phyloP scores from a whole-genome alignment of 371 early-diverging fungal genomes.

The Mortierella sp. region DNA sequence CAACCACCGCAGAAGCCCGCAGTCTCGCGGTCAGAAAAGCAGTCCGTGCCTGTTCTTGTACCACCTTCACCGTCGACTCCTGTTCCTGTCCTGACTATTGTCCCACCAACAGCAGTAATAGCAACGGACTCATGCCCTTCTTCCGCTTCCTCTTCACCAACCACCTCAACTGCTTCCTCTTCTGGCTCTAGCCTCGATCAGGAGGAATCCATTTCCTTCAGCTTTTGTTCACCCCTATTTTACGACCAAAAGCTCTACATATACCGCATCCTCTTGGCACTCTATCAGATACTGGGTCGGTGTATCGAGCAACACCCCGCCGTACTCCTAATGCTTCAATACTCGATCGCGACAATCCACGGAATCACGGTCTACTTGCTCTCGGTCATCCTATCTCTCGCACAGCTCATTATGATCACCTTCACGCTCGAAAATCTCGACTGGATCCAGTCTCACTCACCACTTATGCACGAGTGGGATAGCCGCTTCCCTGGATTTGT shows the following conservation, averaged over 20 bases:
- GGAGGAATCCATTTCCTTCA: constrained; percentile 24
- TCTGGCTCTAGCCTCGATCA: neutral
- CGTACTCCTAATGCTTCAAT: constrained; percentile 36
- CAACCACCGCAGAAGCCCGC: constrained; percentile 1
- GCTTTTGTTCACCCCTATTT: constrained; percentile 41
- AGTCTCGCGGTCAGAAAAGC: neutral
- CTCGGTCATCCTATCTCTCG: constrained; percentile 40
- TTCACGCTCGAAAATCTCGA: constrained; percentile 42
- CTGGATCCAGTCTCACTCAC: constrained; percentile 40
- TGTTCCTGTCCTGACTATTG: constrained; percentile 3
- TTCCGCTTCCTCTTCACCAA: constrained; percentile 31
- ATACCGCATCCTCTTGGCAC: constrained; percentile 14
- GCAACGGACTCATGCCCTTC: constrained; percentile 10
- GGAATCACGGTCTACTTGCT: constrained; percentile 37
- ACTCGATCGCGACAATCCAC: constrained; percentile 42
- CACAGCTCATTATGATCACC: constrained; percentile 45
- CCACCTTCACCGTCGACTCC: neutral
- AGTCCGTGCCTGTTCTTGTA: neutral
- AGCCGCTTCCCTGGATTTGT: constrained; percentile 43
- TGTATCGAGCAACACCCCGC: constrained; percentile 21
- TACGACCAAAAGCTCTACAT: constrained; percentile 48
- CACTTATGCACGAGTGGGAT: constrained; percentile 45
- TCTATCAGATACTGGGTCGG: constrained; percentile 22
- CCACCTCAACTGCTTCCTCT: constrained; percentile 21
- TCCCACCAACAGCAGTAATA: neutral